Conservation (phyloP, 805 yeast genomes). For the Hanseniaspora nectarophila region DNA sequence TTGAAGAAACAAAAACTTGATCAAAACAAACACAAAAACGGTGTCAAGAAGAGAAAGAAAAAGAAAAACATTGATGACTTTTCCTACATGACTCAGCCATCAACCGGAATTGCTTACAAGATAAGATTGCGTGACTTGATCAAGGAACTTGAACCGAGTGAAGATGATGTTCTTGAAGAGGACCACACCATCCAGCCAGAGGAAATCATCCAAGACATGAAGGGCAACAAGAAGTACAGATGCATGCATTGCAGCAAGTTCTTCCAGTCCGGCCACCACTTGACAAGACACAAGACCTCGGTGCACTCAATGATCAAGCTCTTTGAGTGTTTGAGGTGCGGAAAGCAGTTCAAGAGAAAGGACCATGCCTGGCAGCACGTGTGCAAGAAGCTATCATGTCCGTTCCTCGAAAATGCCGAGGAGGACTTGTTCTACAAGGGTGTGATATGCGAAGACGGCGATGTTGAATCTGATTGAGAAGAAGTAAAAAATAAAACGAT, state of each 20-base stretch:
- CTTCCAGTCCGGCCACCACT: constrained; percentile 30
- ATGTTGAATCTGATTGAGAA: neutral
- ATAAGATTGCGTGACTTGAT: constrained; percentile 12
- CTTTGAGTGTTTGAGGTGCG: constrained; percentile 30
- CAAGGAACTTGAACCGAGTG: constrained; percentile 5
- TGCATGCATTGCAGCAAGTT: constrained; percentile 30
- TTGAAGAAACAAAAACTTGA: neutral
- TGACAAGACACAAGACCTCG: constrained; percentile 30
- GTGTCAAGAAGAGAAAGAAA: constrained; percentile 9
- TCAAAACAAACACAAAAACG: neutral
- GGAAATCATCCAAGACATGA: constrained; percentile 27
- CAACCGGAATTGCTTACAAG: constrained; percentile 13
- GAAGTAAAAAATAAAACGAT: neutral
- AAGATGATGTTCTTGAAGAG: constrained; percentile 17
- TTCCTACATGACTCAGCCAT: constrained; percentile 7
- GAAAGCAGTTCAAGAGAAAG: constrained; percentile 29
- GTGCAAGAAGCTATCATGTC: constrained; percentile 31
- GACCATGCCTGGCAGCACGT: constrained; percentile 31
- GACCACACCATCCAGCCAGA: constrained; percentile 25
- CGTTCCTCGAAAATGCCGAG: constrained; percentile 5
- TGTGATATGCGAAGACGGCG: constrained; percentile 9
- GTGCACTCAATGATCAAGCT: constrained; percentile 32
- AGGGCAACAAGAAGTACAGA: constrained; percentile 27
- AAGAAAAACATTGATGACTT: constrained; percentile 7
- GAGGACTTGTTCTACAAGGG: constrained; percentile 3